Evolutionary conservation across 2,329 filamentous ascomycete genomes (phyloP).

Genomic region (Escovopsis sp.): DNA sequence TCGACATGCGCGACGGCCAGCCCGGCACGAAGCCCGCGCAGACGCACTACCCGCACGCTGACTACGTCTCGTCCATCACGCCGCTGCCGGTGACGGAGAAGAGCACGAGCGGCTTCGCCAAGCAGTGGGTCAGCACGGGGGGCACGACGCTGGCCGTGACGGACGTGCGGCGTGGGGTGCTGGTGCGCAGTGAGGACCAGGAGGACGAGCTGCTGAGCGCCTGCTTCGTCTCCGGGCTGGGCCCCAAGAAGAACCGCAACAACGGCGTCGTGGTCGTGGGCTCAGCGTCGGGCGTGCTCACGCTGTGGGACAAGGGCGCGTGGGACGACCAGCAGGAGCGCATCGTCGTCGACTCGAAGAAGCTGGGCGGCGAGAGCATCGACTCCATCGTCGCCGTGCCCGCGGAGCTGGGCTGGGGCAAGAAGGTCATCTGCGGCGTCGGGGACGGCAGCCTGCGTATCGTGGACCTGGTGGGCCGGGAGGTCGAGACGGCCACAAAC

Average conservation of each 20-base stretch:
- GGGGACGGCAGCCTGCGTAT: conserved; percentile 69
- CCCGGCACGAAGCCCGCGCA: conserved; percentile 53
- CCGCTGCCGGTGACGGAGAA: conserved; percentile 65
- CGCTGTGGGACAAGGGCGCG: conserved; percentile 82
- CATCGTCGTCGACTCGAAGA: conserved; percentile 55
- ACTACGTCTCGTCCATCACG: conserved; percentile 81
- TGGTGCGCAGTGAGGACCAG: conserved; percentile 85
- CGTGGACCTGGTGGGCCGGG: conserved; percentile 59
- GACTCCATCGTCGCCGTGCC: conserved; percentile 65
- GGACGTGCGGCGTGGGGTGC: conserved; percentile 70
- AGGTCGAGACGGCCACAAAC: conserved; percentile 49
- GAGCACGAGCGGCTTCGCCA: conserved; percentile 76
- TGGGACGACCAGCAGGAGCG: conserved; percentile 95
- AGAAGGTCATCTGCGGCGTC: conserved; percentile 64
- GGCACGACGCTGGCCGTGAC: conserved; percentile 83
- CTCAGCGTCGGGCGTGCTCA: conserved; percentile 63
- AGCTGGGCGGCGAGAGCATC: conserved; percentile 56
- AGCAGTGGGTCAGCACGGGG: conserved; percentile 90
- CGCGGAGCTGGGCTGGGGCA: conserved; percentile 51
- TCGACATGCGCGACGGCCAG: conserved; percentile 56
- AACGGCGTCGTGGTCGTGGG: conserved; percentile 68
- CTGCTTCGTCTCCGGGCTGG: conserved; percentile 60
- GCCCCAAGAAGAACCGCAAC: conserved; percentile 46
- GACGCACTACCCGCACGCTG: conserved; percentile 74
- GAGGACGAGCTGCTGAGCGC: conserved; percentile 84